Conservation (phyloP, 2,329 filamentous ascomycete genomes). For the Fusarium sulawesiense region DNA sequence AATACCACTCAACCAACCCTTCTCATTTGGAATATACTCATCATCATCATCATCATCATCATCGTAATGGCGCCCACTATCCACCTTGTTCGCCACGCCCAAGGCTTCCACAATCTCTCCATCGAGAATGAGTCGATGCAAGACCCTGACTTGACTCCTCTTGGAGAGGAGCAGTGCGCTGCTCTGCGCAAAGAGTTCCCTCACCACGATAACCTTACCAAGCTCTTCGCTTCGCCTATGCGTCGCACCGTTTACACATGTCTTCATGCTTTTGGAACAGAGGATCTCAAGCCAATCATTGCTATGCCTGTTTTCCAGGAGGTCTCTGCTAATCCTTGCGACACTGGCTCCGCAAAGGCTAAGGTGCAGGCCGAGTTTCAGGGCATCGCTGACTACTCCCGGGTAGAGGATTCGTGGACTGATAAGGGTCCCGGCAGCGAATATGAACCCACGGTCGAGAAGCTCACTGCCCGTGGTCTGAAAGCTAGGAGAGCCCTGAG, state of each 20-base stretch:
- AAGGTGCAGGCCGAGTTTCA: conserved; percentile 71
- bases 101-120: conserved; percentile 84
- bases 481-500: conserved; percentile 70
- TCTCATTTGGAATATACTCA: not conserved
- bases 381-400: conserved; percentile 69
- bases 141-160: conserved; percentile 82
- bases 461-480: conserved; percentile 70
- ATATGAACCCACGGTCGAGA: conserved; percentile 61
- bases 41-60: not conserved
- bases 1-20: conserved; percentile 12
- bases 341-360: conserved; percentile 72
- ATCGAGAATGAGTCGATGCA: conserved; percentile 75
- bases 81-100: conserved; percentile 78
- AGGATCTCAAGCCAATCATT: conserved; percentile 62
- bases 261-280: conserved; percentile 72
- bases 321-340: conserved; percentile 78
- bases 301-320: conserved; percentile 84
- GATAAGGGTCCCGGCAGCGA: conserved; percentile 64
- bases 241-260: conserved; percentile 85
- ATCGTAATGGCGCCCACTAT: conserved; percentile 64
- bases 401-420: conserved; percentile 77
- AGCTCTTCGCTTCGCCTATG: conserved; percentile 82
- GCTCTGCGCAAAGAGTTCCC: conserved; percentile 72
- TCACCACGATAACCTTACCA: conserved; percentile 71
- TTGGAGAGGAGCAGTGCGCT: conserved; percentile 81